Evolutionary conservation across 352 stramenopile species (phyloP), one percentile per base, ranked within the genome.

Genomic region (Pythium brachiatum): DNA sequence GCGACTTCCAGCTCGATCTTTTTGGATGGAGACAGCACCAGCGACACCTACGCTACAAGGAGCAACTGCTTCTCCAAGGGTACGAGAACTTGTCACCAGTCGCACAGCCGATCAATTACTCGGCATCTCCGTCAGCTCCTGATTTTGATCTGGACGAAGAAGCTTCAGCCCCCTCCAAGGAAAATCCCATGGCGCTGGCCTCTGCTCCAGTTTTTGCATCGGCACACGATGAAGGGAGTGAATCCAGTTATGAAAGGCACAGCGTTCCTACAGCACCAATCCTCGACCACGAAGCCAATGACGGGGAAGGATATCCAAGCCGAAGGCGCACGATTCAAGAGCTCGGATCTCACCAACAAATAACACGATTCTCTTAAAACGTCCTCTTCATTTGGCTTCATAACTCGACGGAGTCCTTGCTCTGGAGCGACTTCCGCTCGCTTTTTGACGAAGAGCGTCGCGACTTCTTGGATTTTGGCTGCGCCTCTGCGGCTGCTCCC

Each of bases 11-110:
- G 2, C 29, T 62, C 20, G 55, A 62, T 54, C 55, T 62, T n/a
- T 62, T 62, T 62, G 55, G 55, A 7, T 62, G 55, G 55, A 18
- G 41, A 16, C 41, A 27, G 16, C 52, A 47, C 27, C 43, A 52
- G 1, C 55, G 15, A 23, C n/a, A 25, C 3, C n/a, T 62, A 0
- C 41, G 13, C 6, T 34, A 54, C 15, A 52, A 62, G n/a, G 55
- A 62, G 9, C 27, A 29, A 15, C 41, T 25, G 29, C 23, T 62
- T 2, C 41, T 62, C 2, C 18, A 9, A 3, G 55, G 41, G 3
- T 34, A 62, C n/a, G 55, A 44, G 9, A 46, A 54, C 16, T 3
- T 62, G 1, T 62, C 55, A 8, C 55, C 55, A 25, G 55, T 62
- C 16, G 43, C 43, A 6, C 15, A 13, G 2, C 55, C 55, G 2